phyloP scores from a whole-genome alignment of 2,329 filamentous ascomycete genomes.

The Bipolaris zeicola region DNA sequence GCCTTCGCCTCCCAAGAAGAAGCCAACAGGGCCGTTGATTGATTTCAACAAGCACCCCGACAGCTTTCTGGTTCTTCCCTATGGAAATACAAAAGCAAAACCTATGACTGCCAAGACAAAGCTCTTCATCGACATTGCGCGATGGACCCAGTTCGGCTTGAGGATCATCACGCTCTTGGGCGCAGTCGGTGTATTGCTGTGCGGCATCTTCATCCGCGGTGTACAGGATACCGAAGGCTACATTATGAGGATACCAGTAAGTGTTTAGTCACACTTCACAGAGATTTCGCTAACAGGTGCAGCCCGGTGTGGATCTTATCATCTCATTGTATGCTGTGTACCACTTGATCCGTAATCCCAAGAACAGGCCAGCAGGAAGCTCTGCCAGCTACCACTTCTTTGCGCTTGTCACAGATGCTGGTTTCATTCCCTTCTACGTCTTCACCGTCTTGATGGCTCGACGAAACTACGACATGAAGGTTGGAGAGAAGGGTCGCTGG shows the following conservation, averaged over 20 bases:
- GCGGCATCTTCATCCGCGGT: slow-evolving; percentile 77
- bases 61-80: slow-evolving; percentile 68
- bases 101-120: slow-evolving; percentile 75
- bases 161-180: slow-evolving; percentile 70
- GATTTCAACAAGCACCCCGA: slow-evolving; percentile 88
- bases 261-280: slow-evolving; percentile 37
- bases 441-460: slow-evolving; percentile 63
- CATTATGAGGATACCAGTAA: slow-evolving; percentile 77
- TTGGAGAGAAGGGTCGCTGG: slow-evolving; percentile 64
- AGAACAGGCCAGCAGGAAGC: slow-evolving; percentile 74
- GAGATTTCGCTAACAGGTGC: slow-evolving; percentile 20
- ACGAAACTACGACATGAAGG: slow-evolving; percentile 57
- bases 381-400: slow-evolving; percentile 91
- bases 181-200: slow-evolving; percentile 72
- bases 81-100: slow-evolving; percentile 64
- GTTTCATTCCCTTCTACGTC: slow-evolving; percentile 66
- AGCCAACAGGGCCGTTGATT: slow-evolving; percentile 76
- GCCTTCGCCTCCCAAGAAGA: slow-evolving; percentile 62
- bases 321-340: slow-evolving; percentile 80
- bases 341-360: slow-evolving; percentile 74
- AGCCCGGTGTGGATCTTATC: slow-evolving; percentile 77
- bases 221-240: slow-evolving; percentile 69
- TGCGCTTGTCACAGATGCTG: slow-evolving; percentile 73
- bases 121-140: slow-evolving; percentile 69
- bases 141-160: slow-evolving; percentile 71